Conservation (phyloP, 1,139 yeast species). For the Debaryomyces subglobosus region DNA sequence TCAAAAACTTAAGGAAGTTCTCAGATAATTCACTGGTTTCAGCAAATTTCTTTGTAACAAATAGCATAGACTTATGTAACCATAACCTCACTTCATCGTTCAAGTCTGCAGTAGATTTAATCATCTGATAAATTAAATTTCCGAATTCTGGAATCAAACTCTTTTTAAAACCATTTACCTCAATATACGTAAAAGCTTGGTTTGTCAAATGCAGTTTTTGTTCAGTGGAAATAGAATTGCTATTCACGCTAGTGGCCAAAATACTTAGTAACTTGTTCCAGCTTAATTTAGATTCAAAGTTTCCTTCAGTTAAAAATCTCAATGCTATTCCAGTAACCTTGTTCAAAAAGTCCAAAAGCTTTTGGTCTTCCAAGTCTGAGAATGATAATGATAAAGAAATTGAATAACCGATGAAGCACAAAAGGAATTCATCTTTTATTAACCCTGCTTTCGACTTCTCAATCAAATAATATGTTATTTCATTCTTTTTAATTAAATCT, state of each 20-base stretch:
- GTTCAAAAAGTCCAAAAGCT: background rate
- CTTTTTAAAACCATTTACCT: constrained; percentile 21
- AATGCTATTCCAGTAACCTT: constrained; percentile 6
- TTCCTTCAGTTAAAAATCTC: background rate
- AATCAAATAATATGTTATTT: constrained; percentile 20
- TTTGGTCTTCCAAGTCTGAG: background rate
- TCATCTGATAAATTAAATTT: constrained; percentile 18
- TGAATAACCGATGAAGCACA: constrained; percentile 27
- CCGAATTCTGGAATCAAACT: constrained; percentile 30
- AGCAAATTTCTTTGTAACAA: constrained; percentile 65
- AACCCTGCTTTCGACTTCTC: constrained; percentile 12
- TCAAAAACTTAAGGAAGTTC: constrained; percentile 34
- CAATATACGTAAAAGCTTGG: constrained; percentile 19
- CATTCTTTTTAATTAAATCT: constrained; percentile 10
- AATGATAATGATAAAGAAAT: constrained; percentile 13
- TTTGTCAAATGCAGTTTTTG: constrained; percentile 5
- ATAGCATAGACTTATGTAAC: constrained; percentile 56
- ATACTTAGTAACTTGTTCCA: constrained; percentile 21
- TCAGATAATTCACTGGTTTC: constrained; percentile 42
- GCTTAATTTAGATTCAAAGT: constrained; percentile 5
- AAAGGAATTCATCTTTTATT: constrained; percentile 23
- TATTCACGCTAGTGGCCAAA: constrained; percentile 14
- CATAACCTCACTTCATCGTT: constrained; percentile 24
- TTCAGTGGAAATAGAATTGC: constrained; percentile 6
- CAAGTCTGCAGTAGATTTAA: constrained; percentile 10